Conservation (phyloP, 495 filamentous ascomycete genomes). For the Tirmania nivea region DNA sequence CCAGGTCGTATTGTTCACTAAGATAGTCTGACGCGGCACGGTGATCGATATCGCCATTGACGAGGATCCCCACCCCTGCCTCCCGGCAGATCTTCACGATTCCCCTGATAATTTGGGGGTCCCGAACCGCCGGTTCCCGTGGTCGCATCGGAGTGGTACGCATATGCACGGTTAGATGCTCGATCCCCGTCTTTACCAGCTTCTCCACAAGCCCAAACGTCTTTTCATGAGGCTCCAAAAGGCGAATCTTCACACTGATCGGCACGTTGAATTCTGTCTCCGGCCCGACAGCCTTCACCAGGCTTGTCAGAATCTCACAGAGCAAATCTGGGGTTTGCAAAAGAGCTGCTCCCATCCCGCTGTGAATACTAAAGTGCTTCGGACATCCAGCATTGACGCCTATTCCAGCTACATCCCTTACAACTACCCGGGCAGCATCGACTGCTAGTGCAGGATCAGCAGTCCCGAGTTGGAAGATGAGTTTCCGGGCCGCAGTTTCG, state of each 20-base stretch:
- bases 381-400: slow-evolving; percentile 95
- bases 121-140: slow-evolving; percentile 63
- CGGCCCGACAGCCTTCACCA: slow-evolving; percentile 46
- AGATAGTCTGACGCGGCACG: slow-evolving; percentile 45
- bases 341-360: slow-evolving; percentile 88
- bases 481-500: slow-evolving; percentile 34
- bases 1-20: slow-evolving; percentile 52
- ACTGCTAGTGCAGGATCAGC: slow-evolving; percentile 61
- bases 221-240: slow-evolving; percentile 50
- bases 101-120: slow-evolving; percentile 47
- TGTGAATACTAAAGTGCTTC: slow-evolving; percentile 76
- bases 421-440: slow-evolving; percentile 59
- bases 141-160: slow-evolving; percentile 91
- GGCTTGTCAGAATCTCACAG: slow-evolving; percentile 52
- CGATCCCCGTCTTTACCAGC: slow-evolving; percentile 68
- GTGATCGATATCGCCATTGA: slow-evolving; percentile 77
- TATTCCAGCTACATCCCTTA: slow-evolving; percentile 70
- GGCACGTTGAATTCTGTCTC: slow-evolving; percentile 56
- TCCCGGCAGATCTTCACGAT: slow-evolving; percentile 53
- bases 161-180: slow-evolving; percentile 79
- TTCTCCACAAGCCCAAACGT: slow-evolving; percentile 54
- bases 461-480: slow-evolving; percentile 85
- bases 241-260: slow-evolving; percentile 83
- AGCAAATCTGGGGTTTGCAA: slow-evolving; percentile 64
- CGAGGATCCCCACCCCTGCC: slow-evolving; percentile 67